Conservation (phyloP, 2,329 filamentous ascomycete species). For the Diaporthe australafricana region DNA sequence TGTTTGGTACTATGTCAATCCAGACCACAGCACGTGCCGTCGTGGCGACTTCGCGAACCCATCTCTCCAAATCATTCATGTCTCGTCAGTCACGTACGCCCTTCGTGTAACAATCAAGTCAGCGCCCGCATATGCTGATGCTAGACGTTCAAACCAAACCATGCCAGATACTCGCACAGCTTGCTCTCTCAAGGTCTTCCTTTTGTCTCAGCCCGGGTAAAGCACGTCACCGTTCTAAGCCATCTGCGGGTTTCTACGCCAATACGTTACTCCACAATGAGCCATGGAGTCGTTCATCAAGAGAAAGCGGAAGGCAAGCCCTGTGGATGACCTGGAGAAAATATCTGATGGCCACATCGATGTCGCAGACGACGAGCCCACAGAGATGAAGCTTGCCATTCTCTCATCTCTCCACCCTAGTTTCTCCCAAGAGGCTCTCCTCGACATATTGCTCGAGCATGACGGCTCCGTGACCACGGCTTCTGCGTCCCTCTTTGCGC, state of each 20-base stretch:
- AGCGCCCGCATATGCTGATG: neutral
- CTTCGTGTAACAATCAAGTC: constrained; percentile 9
- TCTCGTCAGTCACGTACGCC: constrained; percentile 16
- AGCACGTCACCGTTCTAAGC: neutral
- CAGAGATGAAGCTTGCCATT: constrained; percentile 89
- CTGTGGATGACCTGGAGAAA: constrained; percentile 41
- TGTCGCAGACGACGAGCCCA: constrained; percentile 75
- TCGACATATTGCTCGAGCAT: constrained; percentile 83
- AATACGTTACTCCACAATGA: neutral
- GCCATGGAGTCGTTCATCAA: constrained; percentile 70
- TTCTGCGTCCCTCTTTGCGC: constrained; percentile 52
- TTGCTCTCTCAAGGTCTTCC: neutral
- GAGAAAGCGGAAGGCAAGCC: constrained; percentile 60
- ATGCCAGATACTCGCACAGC: neutral
- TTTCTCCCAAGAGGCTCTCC: constrained; percentile 72
- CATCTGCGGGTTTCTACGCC: neutral
- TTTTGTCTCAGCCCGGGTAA: constrained; percentile 1
- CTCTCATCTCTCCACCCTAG: constrained; percentile 81
- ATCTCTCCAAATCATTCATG: neutral
- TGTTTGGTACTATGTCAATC: neutral
- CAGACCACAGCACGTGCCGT: constrained; percentile 31
- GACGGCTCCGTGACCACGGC: constrained; percentile 81
- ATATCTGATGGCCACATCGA: neutral
- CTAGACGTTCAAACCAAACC: neutral
- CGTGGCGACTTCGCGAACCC: constrained; percentile 33